Base-by-base conservation (phyloP, 1,139 yeast species). In the Hansenula sp. region DNA sequence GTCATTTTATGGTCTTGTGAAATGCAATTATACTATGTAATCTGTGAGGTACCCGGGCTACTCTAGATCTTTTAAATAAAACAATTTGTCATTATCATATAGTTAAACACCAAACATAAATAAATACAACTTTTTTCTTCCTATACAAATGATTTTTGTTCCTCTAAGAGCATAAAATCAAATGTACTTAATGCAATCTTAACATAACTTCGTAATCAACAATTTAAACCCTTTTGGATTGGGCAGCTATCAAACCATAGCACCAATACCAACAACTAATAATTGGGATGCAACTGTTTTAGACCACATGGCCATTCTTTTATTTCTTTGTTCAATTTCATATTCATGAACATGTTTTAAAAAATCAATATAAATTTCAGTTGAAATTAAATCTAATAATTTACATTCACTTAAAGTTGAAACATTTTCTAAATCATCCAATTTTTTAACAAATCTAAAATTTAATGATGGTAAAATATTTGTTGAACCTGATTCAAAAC, bases 211-310 rank as follows among this genome's bases (percentile, higher is more conserved):
- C 10, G 9, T n/a, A 6, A n/a, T n/a, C 13, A n/a, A 5, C 9
- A 6, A 27, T 27, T 4, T n/a, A 27, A n/a, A 6, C 7, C 16
- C 7, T 13, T 6, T 19, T 29, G 6, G 13, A 18, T 18, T 29
- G 14, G 14, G 3, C 16, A 4, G 3, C 3, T 6, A 11, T 29
- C 53, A 76, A 9, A 75, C 82, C 57, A 77, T 68, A 1, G 76
- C 82, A 11, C 83, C 83, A 37, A 78, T 63, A 1, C 85, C 84
- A 38, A 78, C 66, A 33, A 79, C 62, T 35, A 78, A 59, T 38
- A 79, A 57, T 52, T 78, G 85, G 38, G 82, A 75, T 8, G 82
- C 80, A 34, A 78, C 58, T 4, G 81, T 71, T 45, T 77, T 79
- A 0, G 82, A 77, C 84, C 84, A 78, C 52, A 67, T 61, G 33